phyloP scores from a whole-genome alignment of 768 basidiomycete genomes.

The Cantharellus cinnabarinus region DNA sequence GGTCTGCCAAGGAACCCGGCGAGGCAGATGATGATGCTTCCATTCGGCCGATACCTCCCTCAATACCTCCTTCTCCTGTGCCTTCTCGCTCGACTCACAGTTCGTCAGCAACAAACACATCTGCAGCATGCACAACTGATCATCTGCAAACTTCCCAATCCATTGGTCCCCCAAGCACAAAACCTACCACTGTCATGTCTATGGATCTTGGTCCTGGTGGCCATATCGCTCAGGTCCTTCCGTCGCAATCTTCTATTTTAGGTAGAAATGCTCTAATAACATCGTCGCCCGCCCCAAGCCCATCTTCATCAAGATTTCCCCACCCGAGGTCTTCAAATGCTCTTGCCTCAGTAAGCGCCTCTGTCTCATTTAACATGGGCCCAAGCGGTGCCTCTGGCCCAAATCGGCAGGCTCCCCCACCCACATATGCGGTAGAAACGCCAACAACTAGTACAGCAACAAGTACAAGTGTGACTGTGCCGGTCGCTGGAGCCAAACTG shows the following conservation, averaged over 20 bases:
- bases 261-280: not conserved
- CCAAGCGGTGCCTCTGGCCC: conserved; percentile 19
- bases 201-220: conserved; percentile 61
- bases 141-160: conserved; percentile 65
- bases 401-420: not conserved
- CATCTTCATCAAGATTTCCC: conserved; percentile 4
- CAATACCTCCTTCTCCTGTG: conserved; percentile 67
- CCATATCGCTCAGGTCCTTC: conserved; percentile 75
- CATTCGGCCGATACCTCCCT: conserved; percentile 73
- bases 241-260: conserved; percentile 1
- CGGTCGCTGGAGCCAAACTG: not conserved
- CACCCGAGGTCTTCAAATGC: not conserved
- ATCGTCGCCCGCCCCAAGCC: conserved; percentile 2
- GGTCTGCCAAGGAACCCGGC: conserved; percentile 53
- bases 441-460: conserved; percentile 25
- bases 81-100: conserved; percentile 38
- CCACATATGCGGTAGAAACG: conserved; percentile 6
- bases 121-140: conserved; percentile 16
- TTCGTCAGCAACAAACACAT: conserved; percentile 56
- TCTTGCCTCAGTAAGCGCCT: conserved; percentile 24
- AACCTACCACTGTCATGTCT: conserved; percentile 86
- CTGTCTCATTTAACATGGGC: conserved; percentile 57
- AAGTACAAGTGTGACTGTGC: not conserved
- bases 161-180: conserved; percentile 61
- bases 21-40: conserved; percentile 95